Conservation (phyloP, 2,329 filamentous ascomycete species). For the Colletotrichum euphorbiae region DNA sequence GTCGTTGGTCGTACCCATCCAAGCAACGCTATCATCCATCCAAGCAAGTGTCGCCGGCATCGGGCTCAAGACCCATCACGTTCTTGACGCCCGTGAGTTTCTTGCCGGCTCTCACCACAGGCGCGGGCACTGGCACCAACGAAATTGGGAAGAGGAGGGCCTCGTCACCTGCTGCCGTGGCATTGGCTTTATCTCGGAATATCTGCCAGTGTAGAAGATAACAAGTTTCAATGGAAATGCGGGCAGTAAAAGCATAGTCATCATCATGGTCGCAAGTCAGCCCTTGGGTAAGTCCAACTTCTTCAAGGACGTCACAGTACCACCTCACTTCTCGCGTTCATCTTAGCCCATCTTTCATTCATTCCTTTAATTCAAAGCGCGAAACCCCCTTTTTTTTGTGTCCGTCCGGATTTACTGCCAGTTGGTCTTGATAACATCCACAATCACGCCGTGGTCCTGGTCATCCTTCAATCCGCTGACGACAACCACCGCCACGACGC, state of each 20-base stretch:
- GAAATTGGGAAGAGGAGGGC: not conserved
- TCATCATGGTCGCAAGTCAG: too few species aligned
- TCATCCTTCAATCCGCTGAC: slow-evolving; percentile 82
- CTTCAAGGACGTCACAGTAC: too few species aligned
- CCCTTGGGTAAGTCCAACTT: too few species aligned
- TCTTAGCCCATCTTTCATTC: too few species aligned
- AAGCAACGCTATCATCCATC: slow-evolving; percentile 2
- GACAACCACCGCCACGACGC: slow-evolving; percentile 79
- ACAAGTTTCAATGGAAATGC: not conserved
- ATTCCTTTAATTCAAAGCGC: too few species aligned
- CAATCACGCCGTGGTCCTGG: slow-evolving; percentile 81
- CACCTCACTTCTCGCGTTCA: too few species aligned
- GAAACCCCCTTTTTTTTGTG: too few species aligned
- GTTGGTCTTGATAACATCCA: slow-evolving; percentile 72
- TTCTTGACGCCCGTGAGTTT: slow-evolving; percentile 4
- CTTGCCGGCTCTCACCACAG: not conserved
- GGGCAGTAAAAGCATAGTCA: too few species aligned
- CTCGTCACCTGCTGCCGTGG: not conserved
- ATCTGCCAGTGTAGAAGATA: not conserved
- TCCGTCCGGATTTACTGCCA: slow-evolving; percentile 46
- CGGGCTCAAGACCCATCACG: slow-evolving; percentile 7
- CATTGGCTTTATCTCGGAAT: not conserved
- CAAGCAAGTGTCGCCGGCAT: slow-evolving; percentile 2
- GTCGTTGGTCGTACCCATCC: not conserved
- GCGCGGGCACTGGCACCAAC: not conserved